These are phyloP conservation scores for Neopestalotiopsis clavispora DNA, from an alignment of 2,329 filamentous ascomycete genomes.

Conservation along the genomic window DNA sequence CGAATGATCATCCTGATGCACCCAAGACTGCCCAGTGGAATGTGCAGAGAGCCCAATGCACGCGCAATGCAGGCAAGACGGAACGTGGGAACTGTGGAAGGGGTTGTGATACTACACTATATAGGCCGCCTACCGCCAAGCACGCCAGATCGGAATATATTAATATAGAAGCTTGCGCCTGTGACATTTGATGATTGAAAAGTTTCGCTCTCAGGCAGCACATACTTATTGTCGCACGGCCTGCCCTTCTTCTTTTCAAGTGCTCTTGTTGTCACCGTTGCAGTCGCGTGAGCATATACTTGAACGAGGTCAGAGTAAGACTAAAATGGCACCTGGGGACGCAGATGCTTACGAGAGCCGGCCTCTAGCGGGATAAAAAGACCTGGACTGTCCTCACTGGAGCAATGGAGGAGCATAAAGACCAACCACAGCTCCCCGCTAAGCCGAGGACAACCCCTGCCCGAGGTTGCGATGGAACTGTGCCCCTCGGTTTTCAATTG, in stretches of 20 bases:
- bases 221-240: background rate
- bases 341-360: background rate
- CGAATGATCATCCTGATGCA: background rate
- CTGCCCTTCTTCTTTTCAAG: background rate
- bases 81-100: background rate
- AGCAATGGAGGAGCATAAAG: background rate
- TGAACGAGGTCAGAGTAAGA: background rate
- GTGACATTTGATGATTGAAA: background rate
- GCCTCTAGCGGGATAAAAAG: conserved; percentile 4
- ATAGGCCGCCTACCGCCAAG: background rate
- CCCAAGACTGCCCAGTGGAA: background rate
- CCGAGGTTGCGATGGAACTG: background rate
- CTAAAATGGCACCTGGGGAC: background rate
- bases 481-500: conserved; percentile 14
- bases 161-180: background rate
- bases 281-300: background rate
- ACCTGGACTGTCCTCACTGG: background rate
- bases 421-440: conserved; percentile 1
- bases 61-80: background rate
- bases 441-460: conserved; percentile 13
- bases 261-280: background rate
- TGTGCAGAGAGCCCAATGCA: background rate
- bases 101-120: background rate
- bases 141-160: background rate
- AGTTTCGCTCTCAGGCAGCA: background rate